These are phyloP conservation scores for Pleurotus djamor DNA, from an alignment of 768 basidiomycete genomes.

Conservation along the genomic window DNA sequence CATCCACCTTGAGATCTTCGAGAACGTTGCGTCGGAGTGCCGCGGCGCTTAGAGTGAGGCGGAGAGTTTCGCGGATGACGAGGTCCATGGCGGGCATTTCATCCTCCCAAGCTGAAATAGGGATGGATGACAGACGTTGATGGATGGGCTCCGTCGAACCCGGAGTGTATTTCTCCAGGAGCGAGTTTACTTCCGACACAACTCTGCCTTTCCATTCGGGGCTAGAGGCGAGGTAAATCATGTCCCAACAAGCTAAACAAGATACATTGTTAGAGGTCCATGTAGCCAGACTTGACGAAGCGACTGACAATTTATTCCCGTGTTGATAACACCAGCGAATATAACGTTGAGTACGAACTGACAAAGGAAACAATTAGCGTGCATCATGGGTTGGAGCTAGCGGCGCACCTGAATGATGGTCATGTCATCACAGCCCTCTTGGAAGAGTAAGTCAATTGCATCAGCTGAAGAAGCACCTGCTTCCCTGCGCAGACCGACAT, in stretches of 20 bases:
- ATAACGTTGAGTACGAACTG: conserved; percentile 29
- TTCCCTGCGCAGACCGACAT: conserved; percentile 23
- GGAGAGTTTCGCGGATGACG: conserved; percentile 36
- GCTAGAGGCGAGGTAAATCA: conserved; percentile 28
- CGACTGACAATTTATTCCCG: conserved; percentile 27
- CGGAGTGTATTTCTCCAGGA: conserved; percentile 24
- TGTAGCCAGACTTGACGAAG: not conserved
- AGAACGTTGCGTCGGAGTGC: conserved; percentile 31
- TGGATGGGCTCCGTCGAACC: conserved; percentile 25
- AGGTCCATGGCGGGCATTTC: conserved; percentile 34
- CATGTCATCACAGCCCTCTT: conserved; percentile 20
- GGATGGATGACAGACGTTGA: conserved; percentile 29
- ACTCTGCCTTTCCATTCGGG: conserved; percentile 31
- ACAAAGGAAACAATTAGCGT: not conserved
- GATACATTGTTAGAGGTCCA: not conserved
- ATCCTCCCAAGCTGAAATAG: conserved; percentile 36
- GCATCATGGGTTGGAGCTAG: not conserved
- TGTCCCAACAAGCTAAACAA: conserved; percentile 30
- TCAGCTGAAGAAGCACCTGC: conserved; percentile 22
- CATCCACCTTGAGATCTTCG: conserved; percentile 23
- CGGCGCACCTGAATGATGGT: conserved; percentile 11
- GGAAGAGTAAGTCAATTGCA: conserved; percentile 31
- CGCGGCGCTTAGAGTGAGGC: conserved; percentile 24
- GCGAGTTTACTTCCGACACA: conserved; percentile 23
- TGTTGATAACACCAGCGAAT: conserved; percentile 35